Base-by-base conservation (phyloP, 2,329 filamentous ascomycete genomes). In the Zymoseptoria passerinii region DNA sequence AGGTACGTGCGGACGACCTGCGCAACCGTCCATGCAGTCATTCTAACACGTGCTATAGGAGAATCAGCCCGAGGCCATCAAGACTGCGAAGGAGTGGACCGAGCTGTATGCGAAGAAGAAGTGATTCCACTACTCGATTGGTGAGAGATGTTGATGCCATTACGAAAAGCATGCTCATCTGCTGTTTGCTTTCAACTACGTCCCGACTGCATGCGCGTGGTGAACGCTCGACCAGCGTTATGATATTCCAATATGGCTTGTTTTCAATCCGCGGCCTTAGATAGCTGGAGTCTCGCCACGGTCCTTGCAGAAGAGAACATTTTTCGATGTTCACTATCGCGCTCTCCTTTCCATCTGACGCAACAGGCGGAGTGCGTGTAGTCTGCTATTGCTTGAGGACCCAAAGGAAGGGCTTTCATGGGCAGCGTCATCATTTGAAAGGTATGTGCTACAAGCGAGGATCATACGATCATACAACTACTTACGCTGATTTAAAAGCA, bases 51-150 rank as follows among this genome's bases (percentile, higher is more conserved):
- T 44, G 13, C 27, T 28, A 13, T 52, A 71, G 79, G 91, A 97
- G 70, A 87, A 99, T 70, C 90, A 97, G 76, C 85, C 86, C 64
- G 90, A 89, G 52, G 94, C 94, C 23, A 97, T 99, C 68, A 85
- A 88, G 65, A 97, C 91, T 7, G 92, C 92, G 16, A 87, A 83
- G 70, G 90, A 96, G 70, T 97, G 94, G 92, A 97, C 94, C 10
- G 81, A 82, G 73, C 86, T 87, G 67, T 90, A 94, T 72, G 92
- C 92, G 35, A 13, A 44, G n/a, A 44, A 44, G 35, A 44, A 44
- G 5, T 44, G 35, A 44, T 44, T 23, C 4, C 23, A 23, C 23
- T 23, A 23, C 23, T 23, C 10, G 10, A 44, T 16, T n/a, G 35
- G 35, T 44, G 35, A 44, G 35, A 44, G 35, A 44, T 23, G 23